phyloP scores from a whole-genome alignment of 768 basidiomycete genomes.

The Lentinula detonsa region DNA sequence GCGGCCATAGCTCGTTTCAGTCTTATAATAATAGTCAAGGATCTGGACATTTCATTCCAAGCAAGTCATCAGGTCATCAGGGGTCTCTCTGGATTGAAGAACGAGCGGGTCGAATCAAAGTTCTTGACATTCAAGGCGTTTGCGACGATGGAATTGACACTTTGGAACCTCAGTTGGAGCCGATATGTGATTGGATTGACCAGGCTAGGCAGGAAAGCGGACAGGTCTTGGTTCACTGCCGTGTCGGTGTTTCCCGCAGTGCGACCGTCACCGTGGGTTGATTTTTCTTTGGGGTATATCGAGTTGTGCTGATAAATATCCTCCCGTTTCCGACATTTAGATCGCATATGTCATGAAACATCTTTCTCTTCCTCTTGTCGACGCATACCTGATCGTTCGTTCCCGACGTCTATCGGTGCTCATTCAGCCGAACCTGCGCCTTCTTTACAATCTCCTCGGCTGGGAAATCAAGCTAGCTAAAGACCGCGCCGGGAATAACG shows the following conservation, averaged over 20 bases:
- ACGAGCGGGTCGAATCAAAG: slow-evolving; percentile 82
- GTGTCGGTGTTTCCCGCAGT: slow-evolving; percentile 97
- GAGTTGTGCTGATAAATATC: background rate
- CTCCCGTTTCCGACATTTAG: slow-evolving; percentile 21
- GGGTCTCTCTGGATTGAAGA: slow-evolving; percentile 87
- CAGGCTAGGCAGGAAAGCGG: slow-evolving; percentile 77
- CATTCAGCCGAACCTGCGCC: slow-evolving; percentile 94
- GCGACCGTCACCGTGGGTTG: slow-evolving; percentile 82
- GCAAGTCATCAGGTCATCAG: slow-evolving; percentile 44
- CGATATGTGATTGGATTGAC: slow-evolving; percentile 93
- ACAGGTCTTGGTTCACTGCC: slow-evolving; percentile 90
- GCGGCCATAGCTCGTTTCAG: background rate
- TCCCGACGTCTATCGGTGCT: slow-evolving; percentile 85
- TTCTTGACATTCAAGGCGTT: slow-evolving; percentile 86
- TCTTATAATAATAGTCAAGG: background rate
- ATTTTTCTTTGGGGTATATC: background rate
- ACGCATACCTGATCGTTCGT: slow-evolving; percentile 90
- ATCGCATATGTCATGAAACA: slow-evolving; percentile 99
- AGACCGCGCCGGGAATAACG: slow-evolving; percentile 54
- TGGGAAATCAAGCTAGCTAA: slow-evolving; percentile 94
- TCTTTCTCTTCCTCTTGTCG: slow-evolving; percentile 76
- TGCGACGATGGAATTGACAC: slow-evolving; percentile 97
- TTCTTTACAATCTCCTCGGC: slow-evolving; percentile 90
- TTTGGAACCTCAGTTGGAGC: slow-evolving; percentile 80
- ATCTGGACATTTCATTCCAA: slow-evolving; percentile 29